These are phyloP conservation scores for Wickerhamomyces queroliae DNA, from an alignment of 805 yeast genomes.

Conservation along the genomic window DNA sequence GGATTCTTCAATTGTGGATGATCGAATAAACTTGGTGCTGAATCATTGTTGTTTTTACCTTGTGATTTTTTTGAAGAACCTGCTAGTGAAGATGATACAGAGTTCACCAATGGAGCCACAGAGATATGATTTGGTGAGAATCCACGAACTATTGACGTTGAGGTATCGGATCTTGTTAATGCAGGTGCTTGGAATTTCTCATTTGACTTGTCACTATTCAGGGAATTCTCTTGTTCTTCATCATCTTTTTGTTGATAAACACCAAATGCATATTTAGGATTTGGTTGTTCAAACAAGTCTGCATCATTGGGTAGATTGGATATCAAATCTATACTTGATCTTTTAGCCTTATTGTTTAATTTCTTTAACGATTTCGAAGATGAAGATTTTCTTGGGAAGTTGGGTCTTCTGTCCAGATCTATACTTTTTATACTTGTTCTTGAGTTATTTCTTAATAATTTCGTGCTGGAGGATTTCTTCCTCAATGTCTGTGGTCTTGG, in stretches of 20 bases:
- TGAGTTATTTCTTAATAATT: constrained; percentile 6
- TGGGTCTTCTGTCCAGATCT: constrained; percentile 12
- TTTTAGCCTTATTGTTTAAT: constrained; percentile 11
- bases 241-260: constrained; percentile 5
- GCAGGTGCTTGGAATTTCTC: constrained; percentile 5
- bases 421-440: constrained; percentile 5
- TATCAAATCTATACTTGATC: constrained; percentile 11
- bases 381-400: constrained; percentile 18
- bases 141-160: constrained; percentile 23
- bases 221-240: neutral
- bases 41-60: neutral
- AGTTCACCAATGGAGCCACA: neutral
- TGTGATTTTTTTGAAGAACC: neutral
- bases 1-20: neutral
- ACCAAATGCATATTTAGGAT: constrained; percentile 25
- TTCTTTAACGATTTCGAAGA: constrained; percentile 21
- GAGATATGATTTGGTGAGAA: constrained; percentile 16
- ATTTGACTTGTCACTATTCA: too few species aligned
- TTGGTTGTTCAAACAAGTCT: constrained; percentile 23
- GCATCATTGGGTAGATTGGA: too few species aligned
- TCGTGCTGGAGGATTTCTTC: constrained; percentile 14
- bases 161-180: constrained; percentile 19
- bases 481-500: constrained; percentile 15
- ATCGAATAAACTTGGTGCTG: constrained; percentile 1
- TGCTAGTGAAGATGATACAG: neutral